Conservation (phyloP, 768 basidiomycete species). For the Tephrocybe sp. region DNA sequence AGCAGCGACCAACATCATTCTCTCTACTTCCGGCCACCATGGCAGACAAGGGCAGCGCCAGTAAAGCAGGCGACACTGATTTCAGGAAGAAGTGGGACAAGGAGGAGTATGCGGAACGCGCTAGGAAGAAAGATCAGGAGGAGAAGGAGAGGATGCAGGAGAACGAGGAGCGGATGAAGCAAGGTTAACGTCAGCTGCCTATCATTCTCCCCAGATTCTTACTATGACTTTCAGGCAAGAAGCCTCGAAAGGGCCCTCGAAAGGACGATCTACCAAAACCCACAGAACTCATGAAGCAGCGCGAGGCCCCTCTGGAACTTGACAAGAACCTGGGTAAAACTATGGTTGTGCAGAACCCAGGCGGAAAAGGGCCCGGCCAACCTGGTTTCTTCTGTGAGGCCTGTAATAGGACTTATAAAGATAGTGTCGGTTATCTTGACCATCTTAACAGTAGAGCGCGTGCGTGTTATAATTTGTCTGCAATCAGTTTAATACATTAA, state of each 20-base stretch:
- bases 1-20: constrained; percentile 4
- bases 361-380: constrained; percentile 83
- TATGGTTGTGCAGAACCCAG: constrained; percentile 86
- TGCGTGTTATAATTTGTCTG: constrained; percentile 37
- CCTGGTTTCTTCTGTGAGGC: constrained; percentile 94
- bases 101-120: constrained; percentile 84
- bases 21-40: constrained; percentile 18
- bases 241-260: constrained; percentile 58
- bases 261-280: constrained; percentile 88
- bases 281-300: constrained; percentile 89
- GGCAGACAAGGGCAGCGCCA: constrained; percentile 40
- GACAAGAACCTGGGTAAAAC: constrained; percentile 96
- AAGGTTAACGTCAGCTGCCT: constrained; percentile 51
- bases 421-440: constrained; percentile 90
- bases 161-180: constrained; percentile 80
- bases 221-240: constrained; percentile 62
- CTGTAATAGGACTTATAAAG: constrained; percentile 91
- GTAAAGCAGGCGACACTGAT: constrained; percentile 64
- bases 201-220: background rate
- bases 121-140: constrained; percentile 78
- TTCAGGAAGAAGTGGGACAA: constrained; percentile 95
- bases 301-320: constrained; percentile 81
- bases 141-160: constrained; percentile 83
- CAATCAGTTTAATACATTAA: background rate
- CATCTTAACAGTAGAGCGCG: constrained; percentile 94